Base-by-base conservation (phyloP, 768 basidiomycete genomes). In the Ephemerocybe angulata region DNA sequence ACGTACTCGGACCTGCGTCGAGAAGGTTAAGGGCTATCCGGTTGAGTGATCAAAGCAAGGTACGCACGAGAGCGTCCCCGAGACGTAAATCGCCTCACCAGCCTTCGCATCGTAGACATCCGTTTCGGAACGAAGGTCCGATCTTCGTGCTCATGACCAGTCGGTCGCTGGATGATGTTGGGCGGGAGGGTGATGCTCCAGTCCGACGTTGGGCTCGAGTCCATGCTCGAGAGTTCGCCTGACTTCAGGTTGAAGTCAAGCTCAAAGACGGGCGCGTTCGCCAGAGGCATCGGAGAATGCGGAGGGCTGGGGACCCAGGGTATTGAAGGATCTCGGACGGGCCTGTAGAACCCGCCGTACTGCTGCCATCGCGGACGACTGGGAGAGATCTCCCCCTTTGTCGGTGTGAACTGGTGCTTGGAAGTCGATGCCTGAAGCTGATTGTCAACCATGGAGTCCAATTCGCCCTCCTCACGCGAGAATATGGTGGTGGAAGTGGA, bases 281-380 rank as follows among this genome's bases (percentile, higher is more conserved):
- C 51, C 8, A 65, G 55, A 22, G 61, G 62, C 52, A 61, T 47
- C 1, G 66, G 62, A 25, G 62, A 57, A 24, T 57, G 29, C 25
- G 42, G 56, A 38, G 62, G 64, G 40, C 53, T 70, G 56, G 52
- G 62, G 24, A 64, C 58, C 70, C 71, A 72, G 28, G 67, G 63
- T 19, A 53, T 57, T 1, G 65, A 58, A 10, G 65, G 38, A 29
- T 65, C 59, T 25, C 50, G 50, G 27, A 72, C 30, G 3, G 56
- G 53, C 33, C 69, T 63, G 60, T 72, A 72, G 33, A 56, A 62
- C 4, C 71, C 70, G 13, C 68, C 65, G 49, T 71, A 62, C 21
- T 70, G 66, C 31, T 55, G 31, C 55, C 55, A 56, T 24, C 15
- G 24, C 13, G 53, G 53, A 8, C 48, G 25, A 17, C 17, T 8